Base-by-base conservation (phyloP, 1,139 yeast genomes). In the Saccharomyces uvarum region DNA sequence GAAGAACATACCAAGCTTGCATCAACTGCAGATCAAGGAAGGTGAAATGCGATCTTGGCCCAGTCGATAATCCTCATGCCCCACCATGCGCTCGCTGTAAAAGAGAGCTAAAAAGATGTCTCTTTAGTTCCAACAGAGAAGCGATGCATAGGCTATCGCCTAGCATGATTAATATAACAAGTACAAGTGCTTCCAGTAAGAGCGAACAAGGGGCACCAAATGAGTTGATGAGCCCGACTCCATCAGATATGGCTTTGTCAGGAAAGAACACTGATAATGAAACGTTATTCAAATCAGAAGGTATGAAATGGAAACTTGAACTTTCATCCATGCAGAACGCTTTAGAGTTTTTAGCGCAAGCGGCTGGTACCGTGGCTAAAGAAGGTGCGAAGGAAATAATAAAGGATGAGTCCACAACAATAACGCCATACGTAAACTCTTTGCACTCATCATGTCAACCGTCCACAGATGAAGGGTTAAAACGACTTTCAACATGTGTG, bases 71-170 rank as follows among this genome's bases (percentile, higher is more conserved):
- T 55, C 96, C 96, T 0, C 76, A 78, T 53, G 83, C 82, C 7
- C 95, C 95, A 5, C 95, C 95, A 19, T 91, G 98, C 76, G 85
- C 83, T 2, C 73, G 97, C 53, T 90, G 97, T 65, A 77, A 80
- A 58, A 76, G 97, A 52, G 96, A 90, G 65, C 75, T 95, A 21
- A 81, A 80, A 63, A 89, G 85, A 62, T 90, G 97, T 71, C 83
- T 84, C 26, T 86, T 90, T 70, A 85, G 85, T 3, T 86, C 82
- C 53, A 54, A 54, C 24, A 55, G 26, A 49, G 28, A 54, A 2
- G 48, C 32, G 13, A 14, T 46, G 4, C 50, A 54, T 28, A 44
- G 38, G n/a, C 33, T 44, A 19, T 33, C 48, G 4, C 48, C 48
- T 4, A 21, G 21, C 14, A 21, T 19, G 27, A 28, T 28, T 19